These are phyloP conservation scores for Metschnikowia orientalis DNA, from an alignment of 805 yeast species.

Conservation along the genomic window DNA sequence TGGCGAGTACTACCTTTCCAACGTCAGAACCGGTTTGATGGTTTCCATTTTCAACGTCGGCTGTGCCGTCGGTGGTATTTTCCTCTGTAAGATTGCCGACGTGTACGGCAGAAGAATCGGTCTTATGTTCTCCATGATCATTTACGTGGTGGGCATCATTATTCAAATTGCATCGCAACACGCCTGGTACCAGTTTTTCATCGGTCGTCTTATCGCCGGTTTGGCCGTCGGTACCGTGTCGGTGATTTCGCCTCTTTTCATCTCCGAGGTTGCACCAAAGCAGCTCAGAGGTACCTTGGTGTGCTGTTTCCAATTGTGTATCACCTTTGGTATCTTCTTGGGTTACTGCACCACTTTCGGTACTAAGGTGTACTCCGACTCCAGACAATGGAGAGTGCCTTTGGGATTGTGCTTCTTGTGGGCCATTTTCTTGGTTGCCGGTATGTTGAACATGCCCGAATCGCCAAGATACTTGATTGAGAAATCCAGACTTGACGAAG, in stretches of 20 bases:
- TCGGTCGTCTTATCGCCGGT: conserved; percentile 63
- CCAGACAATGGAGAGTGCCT: conserved; percentile 66
- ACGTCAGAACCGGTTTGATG: conserved; percentile 48
- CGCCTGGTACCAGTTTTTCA: conserved; percentile 53
- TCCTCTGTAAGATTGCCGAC: conserved; percentile 55
- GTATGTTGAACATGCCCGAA: conserved; percentile 61
- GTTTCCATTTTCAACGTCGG: conserved; percentile 60
- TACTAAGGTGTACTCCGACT: conserved; percentile 47
- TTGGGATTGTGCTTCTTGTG: conserved; percentile 46
- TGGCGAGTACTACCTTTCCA: conserved; percentile 39
- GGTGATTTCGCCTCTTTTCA: conserved; percentile 61
- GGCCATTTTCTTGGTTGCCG: conserved; percentile 45
- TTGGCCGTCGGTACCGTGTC: conserved; percentile 69
- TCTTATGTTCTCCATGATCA: conserved; percentile 47
- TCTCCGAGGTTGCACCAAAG: conserved; percentile 67
- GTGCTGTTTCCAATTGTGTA: conserved; percentile 63
- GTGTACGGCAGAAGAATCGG: conserved; percentile 55
- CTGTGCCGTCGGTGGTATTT: conserved; percentile 67
- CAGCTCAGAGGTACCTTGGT: conserved; percentile 67
- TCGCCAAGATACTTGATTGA: conserved; percentile 62
- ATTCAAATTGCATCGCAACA: conserved; percentile 52
- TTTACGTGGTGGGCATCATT: conserved; percentile 57
- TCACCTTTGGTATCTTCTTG: conserved; percentile 65
- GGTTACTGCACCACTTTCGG: conserved; percentile 67
- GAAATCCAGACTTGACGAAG: conserved; percentile 46